Conservation (phyloP, 208 protist genomes). For the Acanthamoeba lenticulata region DNA sequence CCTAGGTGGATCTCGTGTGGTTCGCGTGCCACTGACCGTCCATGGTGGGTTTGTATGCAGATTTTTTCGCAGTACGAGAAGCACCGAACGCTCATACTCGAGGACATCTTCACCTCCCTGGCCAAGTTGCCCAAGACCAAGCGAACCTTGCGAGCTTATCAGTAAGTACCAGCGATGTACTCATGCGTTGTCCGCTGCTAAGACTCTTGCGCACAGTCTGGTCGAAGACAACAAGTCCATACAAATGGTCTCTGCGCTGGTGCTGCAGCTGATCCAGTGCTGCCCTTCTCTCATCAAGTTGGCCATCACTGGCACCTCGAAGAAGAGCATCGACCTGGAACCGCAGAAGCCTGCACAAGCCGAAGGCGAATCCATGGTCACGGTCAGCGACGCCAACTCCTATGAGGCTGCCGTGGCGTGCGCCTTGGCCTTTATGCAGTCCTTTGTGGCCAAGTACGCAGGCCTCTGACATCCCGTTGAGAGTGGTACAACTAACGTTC, state of each 20-base stretch:
- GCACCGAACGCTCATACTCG: constrained; percentile 55
- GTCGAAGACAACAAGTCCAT: constrained; percentile 57
- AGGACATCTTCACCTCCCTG: constrained; percentile 60
- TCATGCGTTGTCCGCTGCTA: neutral
- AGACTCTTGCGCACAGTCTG: neutral
- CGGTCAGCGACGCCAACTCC: constrained; percentile 37
- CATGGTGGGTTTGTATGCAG: neutral
- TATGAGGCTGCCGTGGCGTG: constrained; percentile 59
- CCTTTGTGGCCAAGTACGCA: constrained; percentile 64
- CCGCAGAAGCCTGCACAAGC: constrained; percentile 7
- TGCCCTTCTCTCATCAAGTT: constrained; percentile 57
- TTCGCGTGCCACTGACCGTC: too few species aligned
- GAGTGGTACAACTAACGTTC: too few species aligned
- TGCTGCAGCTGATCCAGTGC: constrained; percentile 67
- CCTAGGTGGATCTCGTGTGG: too few species aligned
- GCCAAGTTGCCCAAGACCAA: constrained; percentile 63
- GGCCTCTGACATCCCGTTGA: neutral
- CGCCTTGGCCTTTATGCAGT: constrained; percentile 58
- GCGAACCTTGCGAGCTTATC: constrained; percentile 23
- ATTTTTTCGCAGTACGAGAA: constrained; percentile 65
- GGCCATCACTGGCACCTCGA: neutral
- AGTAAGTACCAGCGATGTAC: neutral
- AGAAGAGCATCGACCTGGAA: constrained; percentile 24
- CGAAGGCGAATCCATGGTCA: neutral
- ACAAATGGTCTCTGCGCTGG: constrained; percentile 67